Evolutionary conservation across 1,139 yeast species (phyloP), one percentile per base, ranked within the genome.

Genomic region (Geotrichum carabidarum): DNA sequence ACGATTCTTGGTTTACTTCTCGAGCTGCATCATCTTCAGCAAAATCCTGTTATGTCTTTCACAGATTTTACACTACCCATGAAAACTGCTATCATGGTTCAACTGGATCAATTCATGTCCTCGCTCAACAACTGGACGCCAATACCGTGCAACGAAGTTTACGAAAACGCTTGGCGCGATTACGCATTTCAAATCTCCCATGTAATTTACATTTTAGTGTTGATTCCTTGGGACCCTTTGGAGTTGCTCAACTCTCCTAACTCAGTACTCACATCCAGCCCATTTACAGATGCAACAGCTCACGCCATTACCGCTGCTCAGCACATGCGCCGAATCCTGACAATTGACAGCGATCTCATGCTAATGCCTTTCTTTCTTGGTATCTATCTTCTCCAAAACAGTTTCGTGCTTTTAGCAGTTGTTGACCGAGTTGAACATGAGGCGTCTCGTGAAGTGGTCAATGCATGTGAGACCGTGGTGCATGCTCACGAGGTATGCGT

Each of bases 401-500:
- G 65, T 12, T 63, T 66, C 46, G 58, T 66, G 7, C 60, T 66
- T 57, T 59, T 67, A 52, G 56, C 61, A 59, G 48, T 64, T 55
- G 59, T 62, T 38, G 71, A 68, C 46, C 61, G 66, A 18, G 64
- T 64, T 14, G 71, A 65, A 44, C 59, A 62, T 4, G 63, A 64
- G 18, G 67, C 67, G 8, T 63, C 68, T 17, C 65, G 62, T 17
- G 70, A 67, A 31, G 67, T 68, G 30, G 60, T 66, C 12, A 65
- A 62, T 27, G 70, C 71, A 1, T 65, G 70, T 53, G 71, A 68
- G 56, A 60, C 65, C 2, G 60, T 68, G 32, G 69, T 68, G 6
- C 64, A 68, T 12, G 71, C 71, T 8, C 71, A 68, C 51, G 71
- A 68, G 50, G 70, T 66, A 15, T 65, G 71, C 48, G 65, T 67